phyloP scores from a whole-genome alignment of 2,329 filamentous ascomycete genomes.

The Ceratocystis variospora region DNA sequence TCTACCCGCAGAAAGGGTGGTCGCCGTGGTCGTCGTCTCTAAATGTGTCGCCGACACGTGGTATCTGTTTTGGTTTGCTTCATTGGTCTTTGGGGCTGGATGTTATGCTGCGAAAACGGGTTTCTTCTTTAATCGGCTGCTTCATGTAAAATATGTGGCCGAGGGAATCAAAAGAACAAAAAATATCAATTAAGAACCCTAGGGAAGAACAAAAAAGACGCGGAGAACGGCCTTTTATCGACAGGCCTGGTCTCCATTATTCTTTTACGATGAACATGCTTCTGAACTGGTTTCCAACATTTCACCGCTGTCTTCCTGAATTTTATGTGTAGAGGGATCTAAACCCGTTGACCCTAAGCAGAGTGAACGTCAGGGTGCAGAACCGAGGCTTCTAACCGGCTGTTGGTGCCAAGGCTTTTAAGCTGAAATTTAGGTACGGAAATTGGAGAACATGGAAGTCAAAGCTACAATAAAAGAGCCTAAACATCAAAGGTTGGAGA shows the following conservation, averaged over 20 bases:
- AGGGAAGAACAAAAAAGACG: constrained; percentile 20
- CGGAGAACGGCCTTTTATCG: constrained; percentile 18
- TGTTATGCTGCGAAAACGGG: constrained; percentile 19
- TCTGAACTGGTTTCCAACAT: constrained; percentile 19
- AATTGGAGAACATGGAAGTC: neutral
- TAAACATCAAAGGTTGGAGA: neutral
- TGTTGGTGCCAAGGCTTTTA: neutral
- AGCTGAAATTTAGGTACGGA: neutral
- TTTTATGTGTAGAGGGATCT: neutral
- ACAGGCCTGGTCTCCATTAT: constrained; percentile 19
- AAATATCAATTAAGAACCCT: constrained; percentile 19
- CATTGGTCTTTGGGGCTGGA: constrained; percentile 17
- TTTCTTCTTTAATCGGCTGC: constrained; percentile 20
- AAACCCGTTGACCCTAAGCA: neutral
- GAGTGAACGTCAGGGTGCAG: too few relatives aligned
- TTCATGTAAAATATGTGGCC: constrained; percentile 18
- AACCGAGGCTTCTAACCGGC: neutral
- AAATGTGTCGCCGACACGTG: constrained; percentile 29
- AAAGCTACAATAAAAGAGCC: neutral
- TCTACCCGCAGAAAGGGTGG: constrained; percentile 99
- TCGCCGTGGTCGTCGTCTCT: constrained; percentile 99
- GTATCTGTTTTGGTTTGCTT: constrained; percentile 19
- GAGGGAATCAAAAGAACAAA: constrained; percentile 20
- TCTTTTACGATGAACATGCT: constrained; percentile 20
- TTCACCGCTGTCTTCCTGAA: constrained; percentile 1